Percentiles rank a stretch among this genome's conserved stretches.
phyloP scores from a whole-genome alignment of 202 grass and related monocot genomes.

The Dendrocalamus latiflorus region DNA sequence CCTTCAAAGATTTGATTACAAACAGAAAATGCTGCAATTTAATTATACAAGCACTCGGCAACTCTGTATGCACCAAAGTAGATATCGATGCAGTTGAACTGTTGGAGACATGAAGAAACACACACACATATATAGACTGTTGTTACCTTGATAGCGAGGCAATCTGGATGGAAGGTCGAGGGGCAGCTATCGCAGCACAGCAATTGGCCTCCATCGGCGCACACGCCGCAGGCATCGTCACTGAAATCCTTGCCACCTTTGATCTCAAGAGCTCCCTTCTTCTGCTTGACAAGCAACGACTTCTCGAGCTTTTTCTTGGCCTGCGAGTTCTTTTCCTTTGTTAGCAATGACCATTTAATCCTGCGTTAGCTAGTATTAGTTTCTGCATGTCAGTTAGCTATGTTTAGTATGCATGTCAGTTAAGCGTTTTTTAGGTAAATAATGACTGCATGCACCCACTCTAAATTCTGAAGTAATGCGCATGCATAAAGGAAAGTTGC shows the following conservation, averaged over 20 bases:
- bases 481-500: too few species aligned
- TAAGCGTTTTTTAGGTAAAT: too few species aligned
- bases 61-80: too few species aligned
- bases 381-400: too few species aligned
- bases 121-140: background rate
- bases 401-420: too few species aligned
- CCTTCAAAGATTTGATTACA: background rate
- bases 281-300: background rate
- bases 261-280: background rate
- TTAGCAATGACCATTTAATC: too few species aligned
- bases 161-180: slow-evolving; percentile 55
- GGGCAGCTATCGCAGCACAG: slow-evolving; percentile 64
- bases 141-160: slow-evolving; percentile 32
- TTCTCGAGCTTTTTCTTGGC: slow-evolving; percentile 9
- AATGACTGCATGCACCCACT: too few species aligned
- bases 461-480: too few species aligned
- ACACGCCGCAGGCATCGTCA: slow-evolving; percentile 61
- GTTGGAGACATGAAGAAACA: background rate
- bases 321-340: slow-evolving; percentile 6
- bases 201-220: slow-evolving; percentile 52
- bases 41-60: too few species aligned
- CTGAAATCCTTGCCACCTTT: slow-evolving; percentile 28
- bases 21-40: background rate
- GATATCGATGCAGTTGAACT: background rate
- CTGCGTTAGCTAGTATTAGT: too few species aligned